Evolutionary conservation across 805 yeast species (phyloP).

Genomic region (Yueomyces sinensis): DNA sequence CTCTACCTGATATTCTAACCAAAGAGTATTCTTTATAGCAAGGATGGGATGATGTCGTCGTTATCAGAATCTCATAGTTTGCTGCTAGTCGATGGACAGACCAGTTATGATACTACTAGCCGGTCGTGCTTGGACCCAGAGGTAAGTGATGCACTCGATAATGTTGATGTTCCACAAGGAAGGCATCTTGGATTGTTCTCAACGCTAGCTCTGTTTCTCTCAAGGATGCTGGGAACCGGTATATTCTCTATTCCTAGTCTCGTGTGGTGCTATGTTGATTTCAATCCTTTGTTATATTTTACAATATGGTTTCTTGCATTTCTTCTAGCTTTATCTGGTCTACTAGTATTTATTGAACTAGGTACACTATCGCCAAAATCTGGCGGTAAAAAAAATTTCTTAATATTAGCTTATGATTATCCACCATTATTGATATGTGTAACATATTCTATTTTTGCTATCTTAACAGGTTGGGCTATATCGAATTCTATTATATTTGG

Average conservation of each 20-base stretch:
- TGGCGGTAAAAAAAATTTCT: conserved; percentile 64
- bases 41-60: too few relatives aligned
- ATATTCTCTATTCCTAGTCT: conserved; percentile 63
- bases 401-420: conserved; percentile 50
- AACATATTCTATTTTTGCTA: conserved; percentile 34
- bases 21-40: too few relatives aligned
- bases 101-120: too few relatives aligned
- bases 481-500: conserved; percentile 50
- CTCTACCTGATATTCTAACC: too few relatives aligned
- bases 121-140: too few relatives aligned
- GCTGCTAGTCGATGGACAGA: too few relatives aligned
- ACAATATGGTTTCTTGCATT: conserved; percentile 53
- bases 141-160: too few relatives aligned
- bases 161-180: conserved; percentile 45
- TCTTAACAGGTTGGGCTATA: conserved; percentile 42
- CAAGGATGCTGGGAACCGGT: conserved; percentile 67
- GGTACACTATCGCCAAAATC: conserved; percentile 61
- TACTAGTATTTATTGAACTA: conserved; percentile 52
- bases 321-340: conserved; percentile 49
- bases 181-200: conserved; percentile 61
- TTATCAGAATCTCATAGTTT: too few relatives aligned
- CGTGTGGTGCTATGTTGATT: conserved; percentile 37
- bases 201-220: conserved; percentile 48
- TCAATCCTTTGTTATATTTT: conserved; percentile 50
- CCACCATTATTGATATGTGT: conserved; percentile 47